A percentile compares a stretch with the other conserved stretches of the same genome.
Conservation (phyloP, 768 basidiomycete genomes). For the Leucocoprinus birnbaumii region DNA sequence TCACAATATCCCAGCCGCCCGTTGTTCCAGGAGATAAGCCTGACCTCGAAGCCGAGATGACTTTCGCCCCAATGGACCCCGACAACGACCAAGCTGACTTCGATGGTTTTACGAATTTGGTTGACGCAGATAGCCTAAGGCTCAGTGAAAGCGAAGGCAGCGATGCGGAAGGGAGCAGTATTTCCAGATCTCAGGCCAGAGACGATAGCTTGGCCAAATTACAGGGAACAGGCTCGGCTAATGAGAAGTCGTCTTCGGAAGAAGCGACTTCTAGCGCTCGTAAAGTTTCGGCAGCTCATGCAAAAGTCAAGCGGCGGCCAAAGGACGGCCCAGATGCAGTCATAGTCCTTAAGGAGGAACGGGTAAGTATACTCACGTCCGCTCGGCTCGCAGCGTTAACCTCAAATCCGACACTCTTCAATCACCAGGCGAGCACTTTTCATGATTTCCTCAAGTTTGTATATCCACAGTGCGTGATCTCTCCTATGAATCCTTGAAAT, state of each 20-base stretch:
- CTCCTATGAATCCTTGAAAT: not conserved
- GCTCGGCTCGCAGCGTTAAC: not conserved
- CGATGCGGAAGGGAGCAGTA: slow-evolving; percentile 22
- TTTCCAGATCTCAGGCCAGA: slow-evolving; percentile 36
- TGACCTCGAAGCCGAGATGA: slow-evolving; percentile 45
- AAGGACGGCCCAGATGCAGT: slow-evolving; percentile 71
- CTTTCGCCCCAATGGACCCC: slow-evolving; percentile 56
- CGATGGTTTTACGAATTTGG: slow-evolving; percentile 40
- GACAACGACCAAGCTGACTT: slow-evolving; percentile 47
- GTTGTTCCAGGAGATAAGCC: slow-evolving; percentile 49
- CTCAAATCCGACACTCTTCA: not conserved
- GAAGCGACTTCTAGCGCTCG: slow-evolving; percentile 9
- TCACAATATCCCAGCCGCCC: slow-evolving; percentile 80
- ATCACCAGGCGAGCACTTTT: slow-evolving; percentile 69
- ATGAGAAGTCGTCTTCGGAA: slow-evolving; percentile 13
- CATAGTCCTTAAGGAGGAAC: slow-evolving; percentile 88
- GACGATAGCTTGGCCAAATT: slow-evolving; percentile 61
- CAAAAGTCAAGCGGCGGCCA: slow-evolving; percentile 38
- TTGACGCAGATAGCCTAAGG: slow-evolving; percentile 31
- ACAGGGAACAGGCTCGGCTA: slow-evolving; percentile 30
- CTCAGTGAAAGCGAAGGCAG: slow-evolving; percentile 34
- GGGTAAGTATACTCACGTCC: slow-evolving; percentile 38
- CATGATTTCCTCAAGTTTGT: slow-evolving; percentile 93
- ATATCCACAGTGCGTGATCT: slow-evolving; percentile 77
- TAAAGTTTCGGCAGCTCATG: slow-evolving; percentile 27